Evolutionary conservation across 1,284 basidiomycete genomes (phyloP).

Genomic region (Lentinula novae-zelandiae): DNA sequence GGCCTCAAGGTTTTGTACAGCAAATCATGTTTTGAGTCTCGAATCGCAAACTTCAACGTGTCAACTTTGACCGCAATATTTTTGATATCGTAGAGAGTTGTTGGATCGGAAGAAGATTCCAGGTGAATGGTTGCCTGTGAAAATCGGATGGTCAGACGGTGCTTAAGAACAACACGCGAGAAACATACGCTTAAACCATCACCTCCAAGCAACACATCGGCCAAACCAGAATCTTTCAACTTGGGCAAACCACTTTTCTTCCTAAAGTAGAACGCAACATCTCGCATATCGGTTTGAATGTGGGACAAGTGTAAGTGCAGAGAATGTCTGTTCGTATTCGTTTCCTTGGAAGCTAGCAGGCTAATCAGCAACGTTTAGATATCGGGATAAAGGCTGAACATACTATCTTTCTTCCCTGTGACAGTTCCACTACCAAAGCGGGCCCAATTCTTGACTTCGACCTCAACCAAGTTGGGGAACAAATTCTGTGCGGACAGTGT

Average conservation of each 20-base stretch:
- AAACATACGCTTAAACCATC: constrained; percentile 57
- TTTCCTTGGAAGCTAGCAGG: constrained; percentile 48
- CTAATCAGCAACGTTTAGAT: background rate
- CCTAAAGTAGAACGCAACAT: constrained; percentile 85
- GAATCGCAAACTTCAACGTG: constrained; percentile 86
- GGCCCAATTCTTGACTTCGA: constrained; percentile 83
- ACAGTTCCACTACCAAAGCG: constrained; percentile 30
- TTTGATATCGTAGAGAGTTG: constrained; percentile 78
- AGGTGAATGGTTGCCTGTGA: constrained; percentile 54
- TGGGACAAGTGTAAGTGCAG: constrained; percentile 75
- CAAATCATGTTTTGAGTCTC: constrained; percentile 89
- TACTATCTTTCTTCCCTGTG: constrained; percentile 7
- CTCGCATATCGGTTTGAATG: constrained; percentile 93
- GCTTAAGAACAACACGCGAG: constrained; percentile 6
- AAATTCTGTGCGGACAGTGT: constrained; percentile 83
- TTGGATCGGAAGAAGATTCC: constrained; percentile 59
- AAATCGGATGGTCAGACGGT: background rate
- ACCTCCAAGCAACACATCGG: constrained; percentile 87
- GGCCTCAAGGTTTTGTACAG: constrained; percentile 83
- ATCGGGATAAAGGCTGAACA: background rate
- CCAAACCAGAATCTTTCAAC: constrained; percentile 86
- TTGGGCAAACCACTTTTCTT: constrained; percentile 79
- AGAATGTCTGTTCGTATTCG: constrained; percentile 44
- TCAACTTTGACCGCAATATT: constrained; percentile 79
- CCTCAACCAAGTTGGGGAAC: constrained; percentile 75